phyloP scores from a whole-genome alignment of 257 asterid genomes.

The Solanum pimpinellifolium region DNA sequence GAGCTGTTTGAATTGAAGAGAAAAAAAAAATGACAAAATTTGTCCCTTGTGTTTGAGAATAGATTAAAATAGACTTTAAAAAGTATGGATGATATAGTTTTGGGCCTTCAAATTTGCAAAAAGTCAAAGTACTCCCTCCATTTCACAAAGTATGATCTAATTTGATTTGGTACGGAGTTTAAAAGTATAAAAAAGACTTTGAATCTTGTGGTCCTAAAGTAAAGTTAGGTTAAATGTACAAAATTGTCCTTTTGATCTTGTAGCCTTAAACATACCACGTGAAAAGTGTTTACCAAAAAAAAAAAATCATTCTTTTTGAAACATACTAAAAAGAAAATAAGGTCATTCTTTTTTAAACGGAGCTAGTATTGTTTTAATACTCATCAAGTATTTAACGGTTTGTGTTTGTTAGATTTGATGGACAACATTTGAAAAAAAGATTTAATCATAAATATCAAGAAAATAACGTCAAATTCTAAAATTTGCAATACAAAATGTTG shows the following conservation, averaged over 20 bases:
- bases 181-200: too few species aligned
- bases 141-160: too few species aligned
- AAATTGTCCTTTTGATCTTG: too few species aligned
- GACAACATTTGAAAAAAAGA: background rate
- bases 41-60: background rate
- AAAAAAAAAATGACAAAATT: background rate
- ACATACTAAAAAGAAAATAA: too few species aligned
- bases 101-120: background rate
- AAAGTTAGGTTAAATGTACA: too few species aligned
- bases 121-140: background rate
- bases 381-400: background rate
- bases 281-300: too few species aligned
- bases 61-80: background rate
- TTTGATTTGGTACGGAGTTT: too few species aligned
- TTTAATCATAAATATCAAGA: background rate
- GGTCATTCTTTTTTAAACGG: too few species aligned
- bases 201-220: too few species aligned
- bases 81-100: background rate
- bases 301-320: too few species aligned
- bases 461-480: background rate
- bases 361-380: background rate
- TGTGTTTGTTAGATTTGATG: background rate
- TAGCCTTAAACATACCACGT: too few species aligned
- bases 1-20: background rate
- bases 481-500: background rate